Conservation (phyloP, 768 basidiomycete genomes). For the Lyophyllum shimeji region DNA sequence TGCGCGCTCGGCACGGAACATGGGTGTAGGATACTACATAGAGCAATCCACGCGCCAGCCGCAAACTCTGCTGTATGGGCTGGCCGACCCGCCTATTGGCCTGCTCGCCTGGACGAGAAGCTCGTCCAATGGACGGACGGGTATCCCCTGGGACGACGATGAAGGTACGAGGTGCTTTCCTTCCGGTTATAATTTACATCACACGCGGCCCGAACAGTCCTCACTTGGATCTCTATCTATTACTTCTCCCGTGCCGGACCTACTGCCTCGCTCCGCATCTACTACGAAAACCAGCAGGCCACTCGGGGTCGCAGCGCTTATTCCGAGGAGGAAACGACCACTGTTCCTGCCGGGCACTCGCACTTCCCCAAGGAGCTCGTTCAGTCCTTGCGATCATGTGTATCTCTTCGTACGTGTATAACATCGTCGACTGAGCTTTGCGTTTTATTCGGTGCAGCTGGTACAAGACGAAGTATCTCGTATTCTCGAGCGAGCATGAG, state of each 20-base stretch:
- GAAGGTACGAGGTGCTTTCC: slow-evolving; percentile 34
- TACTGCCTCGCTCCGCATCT: slow-evolving; percentile 55
- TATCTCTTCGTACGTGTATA: not conserved
- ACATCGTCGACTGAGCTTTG: not conserved
- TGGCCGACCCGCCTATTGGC: slow-evolving; percentile 59
- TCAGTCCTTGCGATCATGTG: slow-evolving; percentile 17
- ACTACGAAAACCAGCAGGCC: slow-evolving; percentile 42
- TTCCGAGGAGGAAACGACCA: slow-evolving; percentile 6
- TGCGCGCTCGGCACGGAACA: slow-evolving; percentile 23
- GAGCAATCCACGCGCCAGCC: slow-evolving; percentile 48
- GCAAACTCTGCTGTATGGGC: slow-evolving; percentile 52
- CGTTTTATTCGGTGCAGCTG: slow-evolving; percentile 16
- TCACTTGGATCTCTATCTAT: slow-evolving; percentile 62
- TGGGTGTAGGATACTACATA: slow-evolving; percentile 36
- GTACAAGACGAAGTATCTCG: slow-evolving; percentile 15
- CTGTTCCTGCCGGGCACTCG: slow-evolving; percentile 46
- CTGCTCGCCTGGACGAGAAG: slow-evolving; percentile 53
- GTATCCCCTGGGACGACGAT: slow-evolving; percentile 50
- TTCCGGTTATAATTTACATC: not conserved
- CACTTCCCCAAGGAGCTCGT: slow-evolving; percentile 47
- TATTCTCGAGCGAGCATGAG: slow-evolving; percentile 33
- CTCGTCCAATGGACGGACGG: slow-evolving; percentile 46
- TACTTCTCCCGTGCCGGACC: slow-evolving; percentile 61
- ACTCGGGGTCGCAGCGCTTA: slow-evolving; percentile 8
- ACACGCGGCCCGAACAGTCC: slow-evolving; percentile 33